Evolutionary conservation across 1,139 yeast genomes (phyloP), one percentile per base, ranked within the genome.

Genomic region (Suhomyces ambrosiae): DNA sequence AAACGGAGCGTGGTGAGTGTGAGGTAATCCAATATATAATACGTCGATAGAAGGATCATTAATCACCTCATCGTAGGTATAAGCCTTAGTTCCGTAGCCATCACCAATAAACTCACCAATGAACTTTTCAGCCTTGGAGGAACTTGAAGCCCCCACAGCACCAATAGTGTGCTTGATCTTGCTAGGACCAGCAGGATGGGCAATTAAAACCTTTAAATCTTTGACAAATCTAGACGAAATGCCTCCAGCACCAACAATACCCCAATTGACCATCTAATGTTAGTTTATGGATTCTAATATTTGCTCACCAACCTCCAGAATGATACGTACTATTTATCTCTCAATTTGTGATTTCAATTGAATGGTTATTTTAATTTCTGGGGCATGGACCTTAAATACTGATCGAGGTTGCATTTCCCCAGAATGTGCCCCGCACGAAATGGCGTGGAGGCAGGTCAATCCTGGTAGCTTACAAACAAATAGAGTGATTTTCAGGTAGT

Each of bases 21-120:
- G 84, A 3, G 85, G 85, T 5, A 81, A 71, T 3, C 82, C 85
- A 32, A 80, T 62, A 52, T 80, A 80, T 24, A 80, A 71, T 17
- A 75, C 64, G 40, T 79, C 77, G 27, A 79, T 69, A 7, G 69
- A 60, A 8, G 63, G 55, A 45, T 78, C 75, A 16, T 51, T 47
- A 44, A 67, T 74, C 32, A 80, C 54, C 2, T 61, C 63, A 7
- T 58, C 60, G 41, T 68, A 68, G 4, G 41, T 35, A 37, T 38
- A 30, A 6, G 49, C 49, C 28, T 40, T 37, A 14, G 44, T 37
- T 14, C 30, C 31, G 23, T 34, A 30, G 8, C 30, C 46, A 21
- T 25, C 40, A 38, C 65, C 59, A 15, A 58, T 54, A 5, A 40
- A 35, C 9, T 37, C 45, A n/a, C 45, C 33, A 12, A 61, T 45